Evolutionary conservation across 2,329 filamentous ascomycete genomes (phyloP).

Genomic region (Parastagonospora nodorum): DNA sequence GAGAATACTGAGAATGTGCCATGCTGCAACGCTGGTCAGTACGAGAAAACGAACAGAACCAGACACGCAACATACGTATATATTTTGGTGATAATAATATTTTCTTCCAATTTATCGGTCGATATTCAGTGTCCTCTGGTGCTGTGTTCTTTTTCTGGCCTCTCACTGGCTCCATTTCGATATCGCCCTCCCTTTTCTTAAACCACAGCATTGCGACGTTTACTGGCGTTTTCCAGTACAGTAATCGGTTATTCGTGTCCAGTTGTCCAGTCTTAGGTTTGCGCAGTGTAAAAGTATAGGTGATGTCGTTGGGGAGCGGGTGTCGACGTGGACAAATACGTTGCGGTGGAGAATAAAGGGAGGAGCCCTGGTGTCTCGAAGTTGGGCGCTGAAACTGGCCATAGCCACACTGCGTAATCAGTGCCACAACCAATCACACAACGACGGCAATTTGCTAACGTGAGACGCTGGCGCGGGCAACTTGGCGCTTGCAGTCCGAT

Average conservation of each 20-base stretch:
- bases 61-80: conserved; percentile 32
- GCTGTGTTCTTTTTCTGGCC: conserved; percentile 22
- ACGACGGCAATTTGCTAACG: conserved; percentile 13
- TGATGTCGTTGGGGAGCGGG: conserved; percentile 2
- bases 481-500: conserved; percentile 13
- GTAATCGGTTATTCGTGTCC: neutral
- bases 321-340: conserved; percentile 3
- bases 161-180: conserved; percentile 37
- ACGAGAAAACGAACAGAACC: neutral
- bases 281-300: conserved; percentile 1
- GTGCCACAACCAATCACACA: conserved; percentile 23
- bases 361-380: conserved; percentile 23
- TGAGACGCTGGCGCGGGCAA: conserved; percentile 37
- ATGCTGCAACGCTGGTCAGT: conserved; percentile 30
- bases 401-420: conserved; percentile 24
- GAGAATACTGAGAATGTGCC: conserved; percentile 36
- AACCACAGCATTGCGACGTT: conserved; percentile 21
- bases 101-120: conserved; percentile 40
- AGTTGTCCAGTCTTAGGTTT: neutral
- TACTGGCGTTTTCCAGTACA: neutral
- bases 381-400: conserved; percentile 30
- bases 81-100: conserved; percentile 42
- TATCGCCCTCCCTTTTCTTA: conserved; percentile 30
- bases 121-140: conserved; percentile 40
- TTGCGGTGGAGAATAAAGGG: conserved; percentile 11